Evolutionary conservation across 176 grass and related monocot genomes (phyloP).

Genomic region (Leersia perrieri): DNA sequence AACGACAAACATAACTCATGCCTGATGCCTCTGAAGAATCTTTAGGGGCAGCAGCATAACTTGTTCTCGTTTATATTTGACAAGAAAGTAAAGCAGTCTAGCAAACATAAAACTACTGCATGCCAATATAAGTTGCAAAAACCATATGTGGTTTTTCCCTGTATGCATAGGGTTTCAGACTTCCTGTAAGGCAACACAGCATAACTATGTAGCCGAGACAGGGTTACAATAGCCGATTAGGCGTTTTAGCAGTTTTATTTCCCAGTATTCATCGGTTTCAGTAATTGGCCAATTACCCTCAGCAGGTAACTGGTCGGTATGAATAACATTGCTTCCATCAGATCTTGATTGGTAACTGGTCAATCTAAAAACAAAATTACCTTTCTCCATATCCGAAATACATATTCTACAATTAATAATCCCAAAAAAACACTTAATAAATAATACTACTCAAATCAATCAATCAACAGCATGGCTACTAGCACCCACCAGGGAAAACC

Average conservation of each 20-base stretch:
- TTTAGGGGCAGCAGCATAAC: not conserved
- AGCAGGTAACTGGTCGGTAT: not conserved
- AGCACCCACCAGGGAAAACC: not conserved
- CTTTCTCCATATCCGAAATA: not conserved
- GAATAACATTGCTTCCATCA: not conserved
- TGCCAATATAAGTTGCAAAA: not conserved
- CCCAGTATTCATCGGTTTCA: not conserved
- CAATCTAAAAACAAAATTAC: not conserved
- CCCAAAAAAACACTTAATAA: not conserved
- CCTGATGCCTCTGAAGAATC: not conserved
- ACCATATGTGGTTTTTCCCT: not conserved
- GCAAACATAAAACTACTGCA: not conserved
- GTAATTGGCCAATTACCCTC: not conserved
- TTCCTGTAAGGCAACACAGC: not conserved
- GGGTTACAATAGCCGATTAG: not conserved
- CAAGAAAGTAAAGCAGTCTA: not conserved
- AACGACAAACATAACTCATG: conserved; percentile 3
- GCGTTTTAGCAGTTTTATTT: not conserved
- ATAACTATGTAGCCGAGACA: not conserved
- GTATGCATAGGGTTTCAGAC: not conserved
- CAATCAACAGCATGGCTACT: not conserved
- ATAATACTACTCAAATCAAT: not conserved
- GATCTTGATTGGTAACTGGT: not conserved
- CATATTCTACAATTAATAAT: not conserved
- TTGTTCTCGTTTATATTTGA: conserved; percentile 2